phyloP scores from a whole-genome alignment of 2,329 filamentous ascomycete genomes.

The Cladorrhinum sp. region DNA sequence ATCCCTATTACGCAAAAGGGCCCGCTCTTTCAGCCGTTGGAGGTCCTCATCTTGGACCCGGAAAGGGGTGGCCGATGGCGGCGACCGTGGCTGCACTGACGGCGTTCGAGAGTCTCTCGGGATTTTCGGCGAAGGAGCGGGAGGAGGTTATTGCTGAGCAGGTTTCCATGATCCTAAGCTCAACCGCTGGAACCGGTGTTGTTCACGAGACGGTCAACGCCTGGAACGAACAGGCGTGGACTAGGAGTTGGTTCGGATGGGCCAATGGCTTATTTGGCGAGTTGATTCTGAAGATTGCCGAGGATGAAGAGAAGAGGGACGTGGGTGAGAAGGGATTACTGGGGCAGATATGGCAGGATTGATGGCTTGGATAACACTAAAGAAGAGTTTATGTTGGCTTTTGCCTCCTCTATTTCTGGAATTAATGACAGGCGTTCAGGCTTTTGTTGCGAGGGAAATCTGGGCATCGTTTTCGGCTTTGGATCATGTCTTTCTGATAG shows the following conservation, averaged over 20 bases:
- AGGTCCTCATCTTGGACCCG: conserved; percentile 61
- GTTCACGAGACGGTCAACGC: conserved; percentile 49
- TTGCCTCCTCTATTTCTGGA: not conserved
- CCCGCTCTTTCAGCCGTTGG: conserved; percentile 69
- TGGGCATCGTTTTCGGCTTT: not conserved
- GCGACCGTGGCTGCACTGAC: conserved; percentile 53
- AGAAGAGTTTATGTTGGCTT: not conserved
- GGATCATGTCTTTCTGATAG: not conserved
- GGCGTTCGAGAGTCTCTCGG: conserved; percentile 31
- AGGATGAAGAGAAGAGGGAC: conserved; percentile 28
- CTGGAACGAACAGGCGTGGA: conserved; percentile 40
- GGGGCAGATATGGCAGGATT: conserved; percentile 32
- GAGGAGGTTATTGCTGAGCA: conserved; percentile 37
- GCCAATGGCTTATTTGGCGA: conserved; percentile 44
- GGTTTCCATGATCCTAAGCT: conserved; percentile 39
- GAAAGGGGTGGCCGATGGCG: conserved; percentile 56
- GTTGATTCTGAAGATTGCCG: conserved; percentile 36
- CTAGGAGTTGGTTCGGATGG: conserved; percentile 47
- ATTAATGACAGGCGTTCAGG: not conserved
- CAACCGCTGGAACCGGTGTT: conserved; percentile 42
- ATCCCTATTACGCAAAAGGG: conserved; percentile 74
- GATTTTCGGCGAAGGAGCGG: conserved; percentile 24
- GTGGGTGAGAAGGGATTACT: conserved; percentile 28
- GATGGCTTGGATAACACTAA: not conserved
- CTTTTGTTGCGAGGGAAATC: not conserved